phyloP scores from a whole-genome alignment of 2,329 filamentous ascomycete species.

The Trichothecium roseum region DNA sequence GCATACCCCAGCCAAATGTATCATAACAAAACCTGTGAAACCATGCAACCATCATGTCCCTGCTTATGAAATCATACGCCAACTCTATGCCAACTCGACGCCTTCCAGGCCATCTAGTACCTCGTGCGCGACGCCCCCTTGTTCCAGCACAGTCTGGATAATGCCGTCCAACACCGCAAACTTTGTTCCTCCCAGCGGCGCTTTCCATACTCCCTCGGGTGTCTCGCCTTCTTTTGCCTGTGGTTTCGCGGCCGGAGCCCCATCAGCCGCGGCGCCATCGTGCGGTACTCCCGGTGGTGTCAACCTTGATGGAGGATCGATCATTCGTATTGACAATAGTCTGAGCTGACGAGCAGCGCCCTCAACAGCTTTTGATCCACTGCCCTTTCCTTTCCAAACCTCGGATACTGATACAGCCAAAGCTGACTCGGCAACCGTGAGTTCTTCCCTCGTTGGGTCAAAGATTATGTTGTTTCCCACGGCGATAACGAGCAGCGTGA shows the following conservation, averaged over 20 bases:
- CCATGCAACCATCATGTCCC: not conserved
- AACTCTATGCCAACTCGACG: constrained; percentile 52
- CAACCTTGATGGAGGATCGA: constrained; percentile 64
- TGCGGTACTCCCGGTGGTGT: constrained; percentile 63
- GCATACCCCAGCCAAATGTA: not conserved
- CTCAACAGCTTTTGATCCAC: constrained; percentile 29
- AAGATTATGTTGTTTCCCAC: constrained; percentile 86
- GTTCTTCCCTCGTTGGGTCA: constrained; percentile 82
- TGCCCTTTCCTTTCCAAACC: constrained; percentile 31
- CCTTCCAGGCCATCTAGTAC: constrained; percentile 71
- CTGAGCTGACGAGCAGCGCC: constrained; percentile 35
- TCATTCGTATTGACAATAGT: constrained; percentile 58
- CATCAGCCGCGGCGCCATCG: constrained; percentile 45
- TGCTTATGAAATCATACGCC: no score
- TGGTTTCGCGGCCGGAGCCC: constrained; percentile 22
- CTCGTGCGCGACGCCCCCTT: constrained; percentile 75
- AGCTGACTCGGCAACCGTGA: constrained; percentile 83
- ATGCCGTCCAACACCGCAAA: constrained; percentile 62
- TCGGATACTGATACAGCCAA: constrained; percentile 73
- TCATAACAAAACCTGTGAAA: not conserved
- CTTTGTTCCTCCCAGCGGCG: constrained; percentile 74
- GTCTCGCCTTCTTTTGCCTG: constrained; percentile 29
- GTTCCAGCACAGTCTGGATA: constrained; percentile 65
- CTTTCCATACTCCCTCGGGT: constrained; percentile 72
- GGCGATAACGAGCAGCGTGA: constrained; percentile 83